Base-by-base conservation (phyloP, 768 basidiomycete genomes). In the Rhodotorula taiwanensis region DNA sequence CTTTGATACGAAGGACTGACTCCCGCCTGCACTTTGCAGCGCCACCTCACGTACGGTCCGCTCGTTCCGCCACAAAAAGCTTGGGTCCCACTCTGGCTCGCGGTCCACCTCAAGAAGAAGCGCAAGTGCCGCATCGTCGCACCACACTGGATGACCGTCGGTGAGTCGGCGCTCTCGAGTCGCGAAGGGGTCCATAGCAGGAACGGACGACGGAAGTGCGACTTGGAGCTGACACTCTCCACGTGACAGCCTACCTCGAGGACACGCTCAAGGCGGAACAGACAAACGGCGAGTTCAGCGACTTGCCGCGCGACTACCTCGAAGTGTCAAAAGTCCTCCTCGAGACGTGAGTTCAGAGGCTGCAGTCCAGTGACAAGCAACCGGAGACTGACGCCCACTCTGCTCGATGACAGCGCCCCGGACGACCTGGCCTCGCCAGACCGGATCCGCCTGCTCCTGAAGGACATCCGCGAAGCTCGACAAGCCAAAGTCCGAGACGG, bases 81-180 rank as follows among this genome's bases (percentile, higher is more conserved):
- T 42, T 81, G 81, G 69, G 83, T 98, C n/a, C 95, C 95, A 1
- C 78, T 98, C 6, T 99, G 95, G 95, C 86, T 99, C 80, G 95
- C 94, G 0, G 79, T 88, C 5, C 90, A 94, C 73, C 79, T 98
- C 53, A 99, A 99, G 77, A 75, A 85, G 72, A 95, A 97, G 80
- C 87, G 88, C 75, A 93, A 92, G 76, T 97, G 94, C 66, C 85
- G 89, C 70, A 90, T 99, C 53, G 80, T 97, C 20, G 81, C 90
- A 2, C 95, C 95, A 5, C 80, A 82, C 34, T 99, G 95, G 95
- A 79, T 99, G 33, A 83, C 79, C 66, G 82, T 88, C 45, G 90
- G 91, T 93, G 66, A 64, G 87, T 77, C 58, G 39, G 28, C 47
- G 34, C 28, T 2, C 21, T 20, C n/a, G n/a, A n/a, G n/a, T n/a